A percentile compares a stretch with the other conserved stretches of the same genome.
phyloP scores from a whole-genome alignment of 2,329 filamentous ascomycete genomes.

The Talaromyces sp. region DNA sequence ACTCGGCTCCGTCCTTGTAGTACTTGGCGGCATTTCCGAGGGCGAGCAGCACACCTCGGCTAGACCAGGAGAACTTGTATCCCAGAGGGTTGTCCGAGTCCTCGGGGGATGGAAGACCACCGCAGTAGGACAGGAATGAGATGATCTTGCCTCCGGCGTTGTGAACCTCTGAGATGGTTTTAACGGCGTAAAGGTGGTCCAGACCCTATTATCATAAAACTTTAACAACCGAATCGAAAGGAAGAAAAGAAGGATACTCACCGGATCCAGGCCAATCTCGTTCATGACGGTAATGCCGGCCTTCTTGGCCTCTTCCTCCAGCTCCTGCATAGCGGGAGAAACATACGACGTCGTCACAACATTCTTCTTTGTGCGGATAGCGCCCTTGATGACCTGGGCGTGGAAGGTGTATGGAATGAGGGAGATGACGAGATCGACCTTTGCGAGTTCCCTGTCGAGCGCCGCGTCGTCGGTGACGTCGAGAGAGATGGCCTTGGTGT shows the following conservation, averaged over 20 bases:
- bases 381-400: conserved; percentile 83
- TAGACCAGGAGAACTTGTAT: conserved; percentile 84
- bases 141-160: conserved; percentile 77
- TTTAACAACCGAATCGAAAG: not conserved
- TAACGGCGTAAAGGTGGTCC: conserved; percentile 67
- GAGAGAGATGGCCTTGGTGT: conserved; percentile 72
- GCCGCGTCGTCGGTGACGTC: conserved; percentile 74
- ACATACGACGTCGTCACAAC: conserved; percentile 95
- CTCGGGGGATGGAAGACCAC: conserved; percentile 66
- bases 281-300: conserved; percentile 97
- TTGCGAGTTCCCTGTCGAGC: conserved; percentile 73
- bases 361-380: conserved; percentile 90
- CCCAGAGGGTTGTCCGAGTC: conserved; percentile 82
- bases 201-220: conserved; percentile 22
- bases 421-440: conserved; percentile 74
- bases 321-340: conserved; percentile 85
- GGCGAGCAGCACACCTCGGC: conserved; percentile 81
- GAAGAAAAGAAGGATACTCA: conserved; percentile 12
- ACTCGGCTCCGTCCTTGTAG: conserved; percentile 73
- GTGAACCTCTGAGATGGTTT: conserved; percentile 79
- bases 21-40: conserved; percentile 80
- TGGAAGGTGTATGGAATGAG: conserved; percentile 93
- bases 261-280: conserved; percentile 69
- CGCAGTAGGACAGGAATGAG: conserved; percentile 79
- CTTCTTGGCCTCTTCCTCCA: conserved; percentile 76